Base-by-base conservation (phyloP, 1,284 basidiomycete species). In the Rhodotorula sp. region DNA sequence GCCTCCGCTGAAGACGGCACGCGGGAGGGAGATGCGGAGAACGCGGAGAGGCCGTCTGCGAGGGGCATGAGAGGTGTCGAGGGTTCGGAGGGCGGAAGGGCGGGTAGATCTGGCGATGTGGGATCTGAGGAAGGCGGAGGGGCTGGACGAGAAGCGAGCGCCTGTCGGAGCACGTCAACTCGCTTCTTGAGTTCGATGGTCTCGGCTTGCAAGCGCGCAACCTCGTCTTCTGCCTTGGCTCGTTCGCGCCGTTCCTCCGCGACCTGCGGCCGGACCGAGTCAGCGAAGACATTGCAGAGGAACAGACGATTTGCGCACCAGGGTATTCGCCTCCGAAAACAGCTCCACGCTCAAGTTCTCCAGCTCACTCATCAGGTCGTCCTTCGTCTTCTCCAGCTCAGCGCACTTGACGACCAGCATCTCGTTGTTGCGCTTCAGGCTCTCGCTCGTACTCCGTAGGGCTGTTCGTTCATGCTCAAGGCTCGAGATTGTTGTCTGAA, bases 241-340 rank as follows among this genome's bases (percentile, higher is more conserved):
- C 71, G 69, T 16, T 64, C 68, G 51, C 63, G 56, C 11, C 76
- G 62, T 48, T 77, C 76, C 47, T 76, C 72, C 1, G 72, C 71
- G 44, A 71, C 70, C 70, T 71, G 18, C n/a, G n/a, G n/a, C n/a
- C n/a, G n/a, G n/a, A n/a, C n/a, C n/a, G n/a, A n/a, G n/a, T n/a
- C n/a, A n/a, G n/a, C n/a, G n/a, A n/a, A n/a, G n/a, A n/a, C n/a
- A n/a, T n/a, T n/a, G n/a, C n/a, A n/a, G n/a, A n/a, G n/a, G n/a
- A n/a, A n/a, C n/a, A n/a, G n/a, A n/a, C n/a, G n/a, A n/a, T n/a
- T n/a, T n/a, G n/a, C 62, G 46, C 24, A 77, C 77, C 67, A 78
- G 74, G 10, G 69, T 74, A 58, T 78, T 78, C 7, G 77, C 77
- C 63, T 78, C 77, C 51, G 74, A 69, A 55, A 78, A 78, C 44